Evolutionary conservation across 2,329 filamentous ascomycete genomes (phyloP).

Genomic region (Botrytis fragariae): DNA sequence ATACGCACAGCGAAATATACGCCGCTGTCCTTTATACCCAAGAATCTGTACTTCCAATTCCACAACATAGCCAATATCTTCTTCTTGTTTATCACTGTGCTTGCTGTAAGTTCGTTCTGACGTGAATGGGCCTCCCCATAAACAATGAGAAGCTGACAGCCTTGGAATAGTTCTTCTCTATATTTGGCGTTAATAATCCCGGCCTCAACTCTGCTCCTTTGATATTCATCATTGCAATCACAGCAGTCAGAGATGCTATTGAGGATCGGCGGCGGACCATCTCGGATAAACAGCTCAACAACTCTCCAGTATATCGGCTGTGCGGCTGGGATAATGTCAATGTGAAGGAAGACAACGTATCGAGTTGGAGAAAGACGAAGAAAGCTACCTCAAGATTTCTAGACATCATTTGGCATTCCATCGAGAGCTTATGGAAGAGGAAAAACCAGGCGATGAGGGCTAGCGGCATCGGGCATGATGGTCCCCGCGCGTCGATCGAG

Average conservation of each 20-base stretch:
- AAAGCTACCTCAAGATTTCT: constrained; percentile 62
- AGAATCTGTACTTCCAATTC: too few relatives aligned
- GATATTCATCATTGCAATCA: constrained; percentile 87
- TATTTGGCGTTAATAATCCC: constrained; percentile 92
- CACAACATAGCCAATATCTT: too few relatives aligned
- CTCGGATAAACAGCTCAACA: constrained; percentile 91
- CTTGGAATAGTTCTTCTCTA: constrained; percentile 75
- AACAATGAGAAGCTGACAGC: too few relatives aligned
- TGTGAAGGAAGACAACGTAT: constrained; percentile 80
- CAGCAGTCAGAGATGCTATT: constrained; percentile 89
- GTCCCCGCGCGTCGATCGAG: too few relatives aligned
- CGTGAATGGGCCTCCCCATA: too few relatives aligned
- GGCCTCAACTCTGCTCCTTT: constrained; percentile 86
- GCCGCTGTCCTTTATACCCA: too few relatives aligned
- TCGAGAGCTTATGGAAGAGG: constrained; percentile 28
- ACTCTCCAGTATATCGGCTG: constrained; percentile 88
- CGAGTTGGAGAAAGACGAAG: constrained; percentile 83
- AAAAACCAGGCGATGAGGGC: constrained; percentile 21
- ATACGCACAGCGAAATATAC: too few relatives aligned
- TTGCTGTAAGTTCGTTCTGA: too few relatives aligned
- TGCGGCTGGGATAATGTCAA: constrained; percentile 92
- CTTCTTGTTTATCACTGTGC: too few relatives aligned
- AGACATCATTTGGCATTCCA: constrained; percentile 21
- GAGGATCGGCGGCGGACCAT: constrained; percentile 92
- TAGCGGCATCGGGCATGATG: too few relatives aligned